Evolutionary conservation across 345 rosid genomes (phyloP).

Genomic region (Gossypium ekmanianum): DNA sequence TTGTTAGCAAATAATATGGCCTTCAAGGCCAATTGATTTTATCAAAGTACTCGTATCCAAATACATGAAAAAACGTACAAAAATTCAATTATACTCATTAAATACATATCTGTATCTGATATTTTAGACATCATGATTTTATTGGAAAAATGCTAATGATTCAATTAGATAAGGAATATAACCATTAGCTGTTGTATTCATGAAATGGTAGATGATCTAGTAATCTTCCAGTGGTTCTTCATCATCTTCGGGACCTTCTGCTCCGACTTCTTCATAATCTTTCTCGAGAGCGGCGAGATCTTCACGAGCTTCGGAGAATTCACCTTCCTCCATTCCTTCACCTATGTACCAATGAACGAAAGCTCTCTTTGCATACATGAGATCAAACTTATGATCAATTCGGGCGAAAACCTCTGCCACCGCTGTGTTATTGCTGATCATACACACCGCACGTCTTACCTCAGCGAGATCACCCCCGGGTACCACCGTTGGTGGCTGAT

Average conservation of each 20-base stretch:
- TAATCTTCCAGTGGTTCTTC: slow-evolving; percentile 53
- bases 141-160: background rate
- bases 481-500: slow-evolving; percentile 78
- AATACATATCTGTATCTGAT: background rate
- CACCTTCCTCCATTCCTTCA: slow-evolving; percentile 93
- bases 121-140: background rate
- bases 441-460: slow-evolving; percentile 80
- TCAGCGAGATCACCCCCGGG: slow-evolving; percentile 73
- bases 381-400: slow-evolving; percentile 73
- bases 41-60: background rate
- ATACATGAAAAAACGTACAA: background rate
- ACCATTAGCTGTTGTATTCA: background rate
- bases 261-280: slow-evolving; percentile 83
- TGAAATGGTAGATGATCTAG: slow-evolving; percentile 17
- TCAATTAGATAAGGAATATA: background rate
- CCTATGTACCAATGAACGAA: slow-evolving; percentile 92
- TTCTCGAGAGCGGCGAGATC: slow-evolving; percentile 87
- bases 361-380: slow-evolving; percentile 83
- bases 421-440: slow-evolving; percentile 89
- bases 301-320: slow-evolving; percentile 85
- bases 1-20: slow-evolving; percentile 13
- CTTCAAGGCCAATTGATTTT: slow-evolving; percentile 5
- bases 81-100: background rate
- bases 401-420: slow-evolving; percentile 76
- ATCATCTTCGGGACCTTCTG: slow-evolving; percentile 53